phyloP scores from a whole-genome alignment of 257 asterid genomes.

The Striga asiatica region DNA sequence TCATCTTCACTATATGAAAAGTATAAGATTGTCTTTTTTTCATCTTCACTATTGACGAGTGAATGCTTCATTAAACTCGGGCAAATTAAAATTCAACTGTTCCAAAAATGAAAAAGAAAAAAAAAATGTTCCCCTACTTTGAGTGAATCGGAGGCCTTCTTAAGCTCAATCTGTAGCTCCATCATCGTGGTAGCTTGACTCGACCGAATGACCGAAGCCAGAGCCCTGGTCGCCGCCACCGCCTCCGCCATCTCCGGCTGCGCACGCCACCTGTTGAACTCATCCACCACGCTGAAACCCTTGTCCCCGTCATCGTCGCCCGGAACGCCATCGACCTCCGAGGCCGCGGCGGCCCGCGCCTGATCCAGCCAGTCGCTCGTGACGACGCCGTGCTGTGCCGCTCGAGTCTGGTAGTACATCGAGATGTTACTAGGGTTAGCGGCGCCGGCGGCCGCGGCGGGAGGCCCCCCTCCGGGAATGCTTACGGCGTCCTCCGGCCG shows the following conservation, averaged over 20 bases:
- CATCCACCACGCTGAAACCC: conserved; percentile 60
- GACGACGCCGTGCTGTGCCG: conserved; percentile 86
- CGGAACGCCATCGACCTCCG: conserved; percentile 23
- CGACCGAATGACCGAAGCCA: conserved; percentile 80
- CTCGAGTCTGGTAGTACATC: conserved; percentile 75
- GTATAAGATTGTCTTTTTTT: no score
- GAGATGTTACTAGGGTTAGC: conserved; percentile 48
- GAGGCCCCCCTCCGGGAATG: conserved; percentile 13
- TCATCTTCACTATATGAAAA: no score
- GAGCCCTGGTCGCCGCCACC: conserved; percentile 91
- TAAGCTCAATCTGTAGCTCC: conserved; percentile 92
- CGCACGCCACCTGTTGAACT: conserved; percentile 75
- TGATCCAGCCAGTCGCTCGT: conserved; percentile 92
- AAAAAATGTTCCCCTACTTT: conserved; percentile 29
- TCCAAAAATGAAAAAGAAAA: not conserved
- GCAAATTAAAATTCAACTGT: not conserved
- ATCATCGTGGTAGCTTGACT: conserved; percentile 86
- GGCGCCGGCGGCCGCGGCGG: conserved; percentile 39
- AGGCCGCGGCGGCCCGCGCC: conserved; percentile 72
- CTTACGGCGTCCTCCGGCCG: conserved; percentile 6
- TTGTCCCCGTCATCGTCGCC: conserved; percentile 25
- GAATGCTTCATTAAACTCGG: not conserved
- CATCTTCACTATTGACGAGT: no score
- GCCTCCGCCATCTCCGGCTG: conserved; percentile 97
- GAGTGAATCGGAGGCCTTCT: conserved; percentile 75